Conservation (phyloP, 2,329 filamentous ascomycete species). For the Graphiopsis chlorocephala region DNA sequence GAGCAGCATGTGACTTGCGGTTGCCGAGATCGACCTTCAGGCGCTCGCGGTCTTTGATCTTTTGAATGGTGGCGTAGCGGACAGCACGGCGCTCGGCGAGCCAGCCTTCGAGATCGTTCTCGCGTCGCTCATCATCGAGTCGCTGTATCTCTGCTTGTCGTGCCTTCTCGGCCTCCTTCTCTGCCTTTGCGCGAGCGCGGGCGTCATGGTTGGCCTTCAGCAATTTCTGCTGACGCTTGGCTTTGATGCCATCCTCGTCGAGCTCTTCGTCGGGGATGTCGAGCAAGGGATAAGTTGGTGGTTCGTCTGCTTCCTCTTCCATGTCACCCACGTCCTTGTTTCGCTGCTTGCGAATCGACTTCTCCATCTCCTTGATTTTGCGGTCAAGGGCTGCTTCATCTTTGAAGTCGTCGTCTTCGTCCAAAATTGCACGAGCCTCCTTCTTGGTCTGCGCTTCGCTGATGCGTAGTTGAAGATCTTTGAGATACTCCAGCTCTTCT, state of each 20-base stretch:
- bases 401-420: conserved; percentile 84
- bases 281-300: conserved; percentile 81
- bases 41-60: conserved; percentile 89
- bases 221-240: conserved; percentile 87
- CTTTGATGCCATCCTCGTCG: conserved; percentile 85
- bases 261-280: conserved; percentile 89
- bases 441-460: conserved; percentile 77
- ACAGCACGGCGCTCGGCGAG: conserved; percentile 75
- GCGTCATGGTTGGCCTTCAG: conserved; percentile 96
- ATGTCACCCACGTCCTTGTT: conserved; percentile 89
- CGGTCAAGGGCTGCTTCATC: conserved; percentile 84
- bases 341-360: conserved; percentile 80
- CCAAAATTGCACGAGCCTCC: conserved; percentile 75
- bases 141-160: conserved; percentile 79
- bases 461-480: conserved; percentile 71
- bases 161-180: conserved; percentile 91
- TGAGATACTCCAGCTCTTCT: conserved; percentile 91
- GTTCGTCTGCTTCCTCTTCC: conserved; percentile 74
- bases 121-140: conserved; percentile 76
- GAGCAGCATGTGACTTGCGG: conserved; percentile 90
- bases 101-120: conserved; percentile 83
- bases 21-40: conserved; percentile 94
- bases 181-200: conserved; percentile 85
- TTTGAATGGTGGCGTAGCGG: conserved; percentile 67
- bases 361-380: conserved; percentile 83